Base-by-base conservation (phyloP, 2,329 filamentous ascomycete genomes). In the Nemania sp. region DNA sequence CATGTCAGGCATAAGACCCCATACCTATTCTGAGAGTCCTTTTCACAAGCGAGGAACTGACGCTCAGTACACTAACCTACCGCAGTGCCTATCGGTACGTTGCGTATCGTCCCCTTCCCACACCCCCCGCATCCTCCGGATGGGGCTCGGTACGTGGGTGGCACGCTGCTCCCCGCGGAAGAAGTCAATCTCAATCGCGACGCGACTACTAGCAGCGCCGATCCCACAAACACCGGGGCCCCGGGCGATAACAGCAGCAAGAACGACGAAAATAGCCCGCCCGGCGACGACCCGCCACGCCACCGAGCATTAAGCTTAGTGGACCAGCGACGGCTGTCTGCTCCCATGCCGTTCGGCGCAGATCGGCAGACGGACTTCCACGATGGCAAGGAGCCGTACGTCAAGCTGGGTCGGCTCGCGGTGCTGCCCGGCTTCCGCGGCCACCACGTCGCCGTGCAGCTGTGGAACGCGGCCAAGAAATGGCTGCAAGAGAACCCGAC, bases 51-150 rank as follows among this genome's bases (percentile, higher is more conserved):
- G 43, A 48, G 15, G 15, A 34, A 48, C 45, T 48, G 13, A 48
- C 45, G 6, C 4, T 5, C 7, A 48, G 25, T 37, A 32, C n/a
- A n/a, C n/a, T n/a, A n/a, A n/a, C n/a, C n/a, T n/a, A n/a, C 7
- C 5, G 9, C 18, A 35, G 32, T 75, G 21, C 85, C 92, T 49
- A 86, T 94, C 54, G 92, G 89, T 7, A 91, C 90, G 1, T 83
- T 96, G 60, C 87, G 93, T 20, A 80, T 96, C 11, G 90, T 96
- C 0, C 92, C 92, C 0, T 92, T 92, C 53, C 91, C 91, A 1
- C 90, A 96, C 69, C 78, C 79, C 10, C 79, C 86, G 34, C 86
- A 94, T 75, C 86, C 87, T 45, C 71, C 78, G 65, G 71, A 75
- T 0, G 84, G 81, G 5, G 81, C 77, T 5, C 71, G 71, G 25